phyloP scores from a whole-genome alignment of 805 yeast genomes.

The Zygosaccharomyces gambellarensis region DNA sequence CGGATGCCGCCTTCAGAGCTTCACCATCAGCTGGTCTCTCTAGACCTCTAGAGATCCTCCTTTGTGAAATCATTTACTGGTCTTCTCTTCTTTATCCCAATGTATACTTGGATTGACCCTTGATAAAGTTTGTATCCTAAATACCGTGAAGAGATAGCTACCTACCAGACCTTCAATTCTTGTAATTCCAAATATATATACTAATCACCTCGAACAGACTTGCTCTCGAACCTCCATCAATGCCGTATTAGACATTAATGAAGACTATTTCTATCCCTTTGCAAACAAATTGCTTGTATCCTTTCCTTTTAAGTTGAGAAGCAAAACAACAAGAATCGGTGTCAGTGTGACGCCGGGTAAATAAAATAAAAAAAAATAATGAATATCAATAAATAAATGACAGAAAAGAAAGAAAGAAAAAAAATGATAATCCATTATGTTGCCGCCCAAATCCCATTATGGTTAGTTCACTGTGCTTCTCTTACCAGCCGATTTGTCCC shows the following conservation, averaged over 20 bases:
- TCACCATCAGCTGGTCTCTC: constrained; percentile 38
- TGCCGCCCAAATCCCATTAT: too few species aligned
- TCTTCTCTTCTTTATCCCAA: background rate
- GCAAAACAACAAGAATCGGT: constrained; percentile 5
- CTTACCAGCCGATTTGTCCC: background rate
- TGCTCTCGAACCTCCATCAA: constrained; percentile 3
- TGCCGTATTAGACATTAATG: background rate
- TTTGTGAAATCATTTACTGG: constrained; percentile 12
- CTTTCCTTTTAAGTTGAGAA: constrained; percentile 7
- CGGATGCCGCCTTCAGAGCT: constrained; percentile 62
- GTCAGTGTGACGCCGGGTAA: constrained; percentile 5
- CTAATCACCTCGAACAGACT: constrained; percentile 1
- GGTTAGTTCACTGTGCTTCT: too few species aligned
- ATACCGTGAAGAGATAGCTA: background rate
- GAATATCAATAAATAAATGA: background rate
- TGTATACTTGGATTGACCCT: background rate
- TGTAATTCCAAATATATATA: constrained; percentile 2
- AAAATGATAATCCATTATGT: background rate
- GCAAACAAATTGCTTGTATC: background rate
- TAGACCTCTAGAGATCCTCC: constrained; percentile 13
- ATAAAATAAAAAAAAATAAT: background rate
- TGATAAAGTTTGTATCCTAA: background rate
- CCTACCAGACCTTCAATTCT: background rate
- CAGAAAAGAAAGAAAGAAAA: background rate
- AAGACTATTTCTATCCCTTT: constrained; percentile 1